Percentiles rank a stretch among this genome's conserved stretches.
These are phyloP conservation scores for Cryptosporidium tyzzeri DNA, from an alignment of 169 alveolate genomes.

Conservation along the genomic window DNA sequence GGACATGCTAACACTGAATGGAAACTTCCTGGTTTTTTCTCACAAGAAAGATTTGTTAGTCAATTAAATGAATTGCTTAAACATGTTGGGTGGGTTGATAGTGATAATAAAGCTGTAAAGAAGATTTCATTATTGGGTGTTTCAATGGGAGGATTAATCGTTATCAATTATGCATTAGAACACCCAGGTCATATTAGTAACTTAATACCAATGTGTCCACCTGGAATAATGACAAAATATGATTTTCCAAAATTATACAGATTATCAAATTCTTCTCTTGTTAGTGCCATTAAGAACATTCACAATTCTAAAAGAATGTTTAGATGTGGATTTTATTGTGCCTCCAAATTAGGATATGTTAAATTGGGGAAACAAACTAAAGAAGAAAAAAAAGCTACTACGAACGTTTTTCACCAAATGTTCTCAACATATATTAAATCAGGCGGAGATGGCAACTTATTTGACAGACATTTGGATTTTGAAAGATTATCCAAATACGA, in stretches of 20 bases:
- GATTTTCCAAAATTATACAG: slow-evolving; percentile 10
- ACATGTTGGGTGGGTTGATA: slow-evolving; percentile 13
- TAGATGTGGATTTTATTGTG: neutral
- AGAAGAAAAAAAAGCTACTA: neutral
- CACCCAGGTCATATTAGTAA: slow-evolving; percentile 3
- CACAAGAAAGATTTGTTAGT: slow-evolving; percentile 2
- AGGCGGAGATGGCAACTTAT: slow-evolving; percentile 16
- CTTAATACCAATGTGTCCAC: slow-evolving; percentile 43
- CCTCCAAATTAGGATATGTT: neutral
- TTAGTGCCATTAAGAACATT: neutral
- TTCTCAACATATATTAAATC: slow-evolving; percentile 7
- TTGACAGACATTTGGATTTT: slow-evolving; percentile 17
- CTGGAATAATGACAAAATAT: slow-evolving; percentile 45
- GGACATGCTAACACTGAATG: slow-evolving; percentile 57
- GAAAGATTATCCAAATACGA: neutral
- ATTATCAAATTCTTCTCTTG: slow-evolving; percentile 4
- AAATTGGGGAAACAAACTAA: neutral
- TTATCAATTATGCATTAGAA: slow-evolving; percentile 22
- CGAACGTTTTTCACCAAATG: neutral
- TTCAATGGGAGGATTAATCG: slow-evolving; percentile 55
- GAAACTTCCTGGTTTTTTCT: slow-evolving; percentile 31
- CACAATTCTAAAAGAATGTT: slow-evolving; percentile 3
- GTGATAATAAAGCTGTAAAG: neutral
- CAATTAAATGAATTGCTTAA: slow-evolving; percentile 29
- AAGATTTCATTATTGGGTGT: slow-evolving; percentile 21